A percentile compares a stretch with the other conserved stretches of the same genome.
Evolutionary conservation across 805 yeast species (phyloP).

Genomic region (Starmerella khaoyaiensis): DNA sequence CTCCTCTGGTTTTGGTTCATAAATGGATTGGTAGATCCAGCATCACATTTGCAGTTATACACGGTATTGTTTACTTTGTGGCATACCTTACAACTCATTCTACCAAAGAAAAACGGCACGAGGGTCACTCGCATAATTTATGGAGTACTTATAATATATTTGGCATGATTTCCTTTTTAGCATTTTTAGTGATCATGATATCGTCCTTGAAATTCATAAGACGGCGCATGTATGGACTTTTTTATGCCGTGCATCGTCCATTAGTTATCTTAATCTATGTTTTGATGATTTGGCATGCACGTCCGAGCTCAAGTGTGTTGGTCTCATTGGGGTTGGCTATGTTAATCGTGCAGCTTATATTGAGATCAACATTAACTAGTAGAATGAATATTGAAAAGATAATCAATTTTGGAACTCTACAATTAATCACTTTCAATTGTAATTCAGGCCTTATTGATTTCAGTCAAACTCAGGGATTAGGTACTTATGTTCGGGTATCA

Average conservation of each 20-base stretch:
- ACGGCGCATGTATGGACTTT: constrained; percentile 45
- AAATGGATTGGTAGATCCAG: constrained; percentile 81
- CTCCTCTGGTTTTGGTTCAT: constrained; percentile 63
- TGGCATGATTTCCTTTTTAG: constrained; percentile 49
- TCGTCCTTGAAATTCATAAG: constrained; percentile 61
- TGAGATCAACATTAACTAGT: constrained; percentile 32
- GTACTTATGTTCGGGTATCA: constrained; percentile 35
- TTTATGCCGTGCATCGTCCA: constrained; percentile 59
- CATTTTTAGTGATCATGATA: constrained; percentile 42
- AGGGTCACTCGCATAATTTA: constrained; percentile 10
- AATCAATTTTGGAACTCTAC: constrained; percentile 33
- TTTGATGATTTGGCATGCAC: constrained; percentile 59
- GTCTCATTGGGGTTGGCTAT: constrained; percentile 42
- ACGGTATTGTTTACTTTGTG: constrained; percentile 43
- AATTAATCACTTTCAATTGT: constrained; percentile 33
- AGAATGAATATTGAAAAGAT: constrained; percentile 14
- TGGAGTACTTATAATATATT: constrained; percentile 36
- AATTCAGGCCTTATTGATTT: constrained; percentile 20
- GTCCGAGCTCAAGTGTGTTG: constrained; percentile 54
- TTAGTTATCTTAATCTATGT: constrained; percentile 59
- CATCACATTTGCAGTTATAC: constrained; percentile 53
- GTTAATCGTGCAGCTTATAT: constrained; percentile 42
- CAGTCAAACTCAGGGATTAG: constrained; percentile 28
- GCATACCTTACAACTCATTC: constrained; percentile 6
- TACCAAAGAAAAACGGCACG: constrained; percentile 10